Evolutionary conservation across 2,329 filamentous ascomycete species (phyloP), one percentile per base, ranked within the genome.

Genomic region (Trichophyton simii): DNA sequence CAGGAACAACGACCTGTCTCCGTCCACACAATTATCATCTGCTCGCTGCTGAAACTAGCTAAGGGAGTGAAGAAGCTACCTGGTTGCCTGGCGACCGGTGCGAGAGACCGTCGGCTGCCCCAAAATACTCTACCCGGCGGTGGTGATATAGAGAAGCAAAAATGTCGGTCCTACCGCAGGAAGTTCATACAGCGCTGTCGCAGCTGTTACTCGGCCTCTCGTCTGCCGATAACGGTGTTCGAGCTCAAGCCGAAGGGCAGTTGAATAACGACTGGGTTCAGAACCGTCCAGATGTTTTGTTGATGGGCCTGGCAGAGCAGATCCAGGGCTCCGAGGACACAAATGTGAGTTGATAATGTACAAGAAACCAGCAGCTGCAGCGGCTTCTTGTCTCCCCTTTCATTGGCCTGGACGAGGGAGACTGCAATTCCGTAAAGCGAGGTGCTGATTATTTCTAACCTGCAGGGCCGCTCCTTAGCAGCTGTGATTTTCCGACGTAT

Each of bases 251-350:
- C 59, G 94, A 99, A 76, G 89, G 95, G 66, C 87, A 91, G 73
- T 80, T 99, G 65, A 89, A 90, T 74, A 89, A 84, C 76, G 91
- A 91, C 80, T 99, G 94, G 94, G 88, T 91, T 41, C 78, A 79
- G 64, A 82, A 84, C 62, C 84, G 88, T 64, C 91, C 94, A 41
- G 91, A 96, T 70, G 82, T 95, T 68, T 80, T 97, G 67, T 79
- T 99, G 72, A 94, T 97, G 87, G 94, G 91, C 66, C 79, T 99
- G 68, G 91, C 88, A 46, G 94, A 97, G 78, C 92, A 97, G 77
- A 86, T 96, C 68, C 85, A 89, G 70, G 85, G 82, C 66, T 85
- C 88, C n/a, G 83, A 84, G 67, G 86, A 92, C 71, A 79, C 84
- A 67, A 80, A 83, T 63, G 89, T 94, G 81, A 75, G 83, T 77